Evolutionary conservation across 1,139 yeast species (phyloP).

Genomic region (Yamadazyma blattariae): DNA sequence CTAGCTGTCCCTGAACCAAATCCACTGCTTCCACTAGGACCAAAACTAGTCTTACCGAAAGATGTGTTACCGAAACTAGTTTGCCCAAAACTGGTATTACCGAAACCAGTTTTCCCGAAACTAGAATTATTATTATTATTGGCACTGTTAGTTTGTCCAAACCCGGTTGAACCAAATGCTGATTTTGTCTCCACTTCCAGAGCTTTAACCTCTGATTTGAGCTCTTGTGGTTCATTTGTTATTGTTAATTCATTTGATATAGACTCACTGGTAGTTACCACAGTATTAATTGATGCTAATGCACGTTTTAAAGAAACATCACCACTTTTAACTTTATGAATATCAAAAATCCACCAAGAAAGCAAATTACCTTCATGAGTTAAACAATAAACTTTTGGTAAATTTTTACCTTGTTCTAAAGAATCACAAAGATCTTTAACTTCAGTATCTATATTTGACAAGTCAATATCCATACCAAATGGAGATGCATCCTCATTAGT

Average conservation of each 20-base stretch:
- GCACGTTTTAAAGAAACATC: slow-evolving; percentile 22
- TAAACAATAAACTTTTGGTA: slow-evolving; percentile 63
- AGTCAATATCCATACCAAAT: slow-evolving; percentile 64
- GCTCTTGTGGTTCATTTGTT: no score
- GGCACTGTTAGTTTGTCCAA: slow-evolving; percentile 15
- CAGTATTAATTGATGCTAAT: no score
- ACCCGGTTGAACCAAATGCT: slow-evolving; percentile 4
- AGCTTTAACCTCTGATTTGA: no score
- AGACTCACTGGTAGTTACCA: no score
- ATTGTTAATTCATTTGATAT: no score
- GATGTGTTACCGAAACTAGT: slow-evolving; percentile 1
- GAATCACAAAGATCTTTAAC: slow-evolving; percentile 57
- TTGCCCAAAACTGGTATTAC: slow-evolving; percentile 14
- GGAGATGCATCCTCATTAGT: slow-evolving; percentile 68
- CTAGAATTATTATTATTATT: slow-evolving; percentile 13
- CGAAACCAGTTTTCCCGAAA: slow-evolving; percentile 9
- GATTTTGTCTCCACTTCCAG: no score
- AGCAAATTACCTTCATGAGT: slow-evolving; percentile 61
- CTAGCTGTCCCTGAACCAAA: slow-evolving; percentile 11
- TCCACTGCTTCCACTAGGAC: neutral
- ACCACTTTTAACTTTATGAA: slow-evolving; percentile 38
- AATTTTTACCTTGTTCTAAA: slow-evolving; percentile 48
- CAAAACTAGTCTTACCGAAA: slow-evolving; percentile 9
- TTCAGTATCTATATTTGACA: slow-evolving; percentile 34
- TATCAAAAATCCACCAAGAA: slow-evolving; percentile 65